A percentile compares a stretch with the other conserved stretches of the same genome.
Conservation (phyloP, 179 eudicot genomes). For the Beta corolliflora region DNA sequence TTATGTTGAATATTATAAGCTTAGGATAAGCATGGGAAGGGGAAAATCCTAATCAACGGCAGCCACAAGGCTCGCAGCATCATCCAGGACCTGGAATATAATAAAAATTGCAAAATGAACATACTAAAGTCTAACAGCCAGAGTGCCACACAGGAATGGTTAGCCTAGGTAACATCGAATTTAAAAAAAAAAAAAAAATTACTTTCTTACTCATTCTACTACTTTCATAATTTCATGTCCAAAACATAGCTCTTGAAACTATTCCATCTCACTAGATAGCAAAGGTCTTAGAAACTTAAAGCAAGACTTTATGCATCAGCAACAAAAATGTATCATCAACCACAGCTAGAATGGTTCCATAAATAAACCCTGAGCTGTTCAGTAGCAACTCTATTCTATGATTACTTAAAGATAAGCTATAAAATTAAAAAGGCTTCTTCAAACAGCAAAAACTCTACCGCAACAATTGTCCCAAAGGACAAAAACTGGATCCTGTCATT, state of each 20-base stretch:
- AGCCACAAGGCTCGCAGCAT: too few species aligned
- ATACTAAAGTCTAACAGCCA: too few species aligned
- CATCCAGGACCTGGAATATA: too few species aligned
- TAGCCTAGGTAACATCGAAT: too few species aligned
- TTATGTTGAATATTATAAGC: too few species aligned
- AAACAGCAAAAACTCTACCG: slow-evolving; percentile 6
- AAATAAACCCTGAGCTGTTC: background rate
- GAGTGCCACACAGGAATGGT: too few species aligned
- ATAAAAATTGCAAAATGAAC: too few species aligned
- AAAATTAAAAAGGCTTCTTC: background rate
- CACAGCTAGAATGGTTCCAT: background rate
- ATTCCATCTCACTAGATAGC: background rate
- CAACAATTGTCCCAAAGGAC: background rate
- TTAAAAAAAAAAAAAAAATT: too few species aligned
- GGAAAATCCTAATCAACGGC: too few species aligned
- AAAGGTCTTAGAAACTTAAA: background rate
- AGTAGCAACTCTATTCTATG: slow-evolving; percentile 11
- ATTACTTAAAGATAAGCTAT: background rate
- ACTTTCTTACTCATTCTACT: background rate
- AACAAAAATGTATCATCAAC: background rate
- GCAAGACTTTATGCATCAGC: background rate
- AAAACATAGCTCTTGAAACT: background rate
- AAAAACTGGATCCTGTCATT: background rate
- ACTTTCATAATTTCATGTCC: background rate
- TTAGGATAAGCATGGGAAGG: too few species aligned